These are phyloP conservation scores for Cronartium quercuum DNA, from an alignment of 1,284 basidiomycete genomes.

Conservation along the genomic window DNA sequence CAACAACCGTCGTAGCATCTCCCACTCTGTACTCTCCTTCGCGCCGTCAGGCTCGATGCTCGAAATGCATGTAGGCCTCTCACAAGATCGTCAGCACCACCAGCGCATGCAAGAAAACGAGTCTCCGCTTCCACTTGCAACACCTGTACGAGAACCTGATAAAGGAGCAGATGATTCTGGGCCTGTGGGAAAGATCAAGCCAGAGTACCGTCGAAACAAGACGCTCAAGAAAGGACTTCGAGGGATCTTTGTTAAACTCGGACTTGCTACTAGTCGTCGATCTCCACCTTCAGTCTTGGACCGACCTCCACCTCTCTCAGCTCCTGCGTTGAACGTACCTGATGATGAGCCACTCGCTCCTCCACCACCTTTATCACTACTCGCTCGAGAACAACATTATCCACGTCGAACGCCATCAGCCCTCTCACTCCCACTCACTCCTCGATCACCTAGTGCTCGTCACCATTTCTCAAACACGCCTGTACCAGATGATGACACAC, in stretches of 20 bases:
- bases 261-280: not conserved
- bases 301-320: not conserved
- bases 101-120: not conserved
- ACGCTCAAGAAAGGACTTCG: not conserved
- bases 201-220: not conserved
- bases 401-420: slow-evolving; percentile 21
- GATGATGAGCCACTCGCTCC: slow-evolving; percentile 26
- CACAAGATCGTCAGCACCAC: slow-evolving; percentile 42
- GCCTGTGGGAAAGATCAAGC: not conserved
- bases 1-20: slow-evolving; percentile 40
- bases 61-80: slow-evolving; percentile 51
- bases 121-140: not conserved
- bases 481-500: not conserved
- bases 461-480: not conserved
- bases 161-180: not conserved
- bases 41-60: slow-evolving; percentile 51
- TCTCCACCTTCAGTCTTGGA: not conserved
- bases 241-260: not conserved
- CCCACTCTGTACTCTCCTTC: slow-evolving; percentile 46
- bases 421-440: slow-evolving; percentile 24
- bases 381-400: slow-evolving; percentile 20
- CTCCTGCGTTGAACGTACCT: not conserved
- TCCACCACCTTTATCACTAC: slow-evolving; percentile 16
- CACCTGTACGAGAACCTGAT: not conserved
- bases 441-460: not conserved